phyloP scores from a whole-genome alignment of 2,329 filamentous ascomycete species.

The Clarireedia paspali region DNA sequence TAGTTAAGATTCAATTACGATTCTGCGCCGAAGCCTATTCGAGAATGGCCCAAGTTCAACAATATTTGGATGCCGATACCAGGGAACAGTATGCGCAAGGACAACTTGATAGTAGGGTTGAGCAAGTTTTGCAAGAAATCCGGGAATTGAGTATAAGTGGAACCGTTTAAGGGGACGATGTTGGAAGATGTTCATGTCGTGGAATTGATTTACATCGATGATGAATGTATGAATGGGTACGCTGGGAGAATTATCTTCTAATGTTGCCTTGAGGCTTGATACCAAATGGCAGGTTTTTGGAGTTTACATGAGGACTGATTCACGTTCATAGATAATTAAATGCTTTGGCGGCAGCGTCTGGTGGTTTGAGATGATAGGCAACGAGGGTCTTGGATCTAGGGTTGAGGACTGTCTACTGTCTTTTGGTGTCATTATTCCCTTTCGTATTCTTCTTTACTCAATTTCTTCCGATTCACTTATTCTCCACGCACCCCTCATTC shows the following conservation, averaged over 20 bases:
- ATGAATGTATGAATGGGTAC: constrained; percentile 6
- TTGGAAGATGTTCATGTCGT: neutral
- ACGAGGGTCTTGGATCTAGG: no score
- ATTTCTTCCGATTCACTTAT: no score
- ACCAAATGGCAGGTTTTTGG: neutral
- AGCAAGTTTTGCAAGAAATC: constrained; percentile 95
- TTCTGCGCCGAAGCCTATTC: constrained; percentile 98
- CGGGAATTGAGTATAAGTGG: constrained; percentile 87
- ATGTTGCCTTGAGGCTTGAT: neutral
- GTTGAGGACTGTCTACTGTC: no score
- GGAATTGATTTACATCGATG: constrained; percentile 6
- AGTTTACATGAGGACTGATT: neutral
- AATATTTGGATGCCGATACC: constrained; percentile 93
- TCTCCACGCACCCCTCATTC: no score
- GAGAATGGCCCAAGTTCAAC: constrained; percentile 97
- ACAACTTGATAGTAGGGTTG: constrained; percentile 82
- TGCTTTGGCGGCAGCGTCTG: neutral
- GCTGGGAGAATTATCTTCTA: neutral
- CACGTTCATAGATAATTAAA: neutral
- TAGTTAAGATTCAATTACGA: constrained; percentile 95
- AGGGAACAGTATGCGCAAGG: constrained; percentile 93
- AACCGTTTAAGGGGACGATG: constrained; percentile 42
- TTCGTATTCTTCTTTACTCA: no score
- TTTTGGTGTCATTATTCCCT: no score
- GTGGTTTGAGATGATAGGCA: no score